Evolutionary conservation across 1,284 basidiomycete species (phyloP).

Genomic region (Moesziomyces parantarcticus): DNA sequence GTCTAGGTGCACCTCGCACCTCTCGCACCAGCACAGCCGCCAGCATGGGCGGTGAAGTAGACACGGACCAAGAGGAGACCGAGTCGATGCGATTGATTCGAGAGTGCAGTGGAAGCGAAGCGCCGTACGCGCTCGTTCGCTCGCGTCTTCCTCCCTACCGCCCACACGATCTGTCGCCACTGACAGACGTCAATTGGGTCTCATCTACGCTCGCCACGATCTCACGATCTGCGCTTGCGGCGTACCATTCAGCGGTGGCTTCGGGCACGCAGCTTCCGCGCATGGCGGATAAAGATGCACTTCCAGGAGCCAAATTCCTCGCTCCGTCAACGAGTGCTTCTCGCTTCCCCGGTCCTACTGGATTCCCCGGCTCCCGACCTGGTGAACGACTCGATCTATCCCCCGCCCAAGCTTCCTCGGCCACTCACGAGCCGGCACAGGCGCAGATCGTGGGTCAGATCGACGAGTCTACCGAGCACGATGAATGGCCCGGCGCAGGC

Average conservation of each 20-base stretch:
- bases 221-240: slow-evolving; percentile 65
- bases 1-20: slow-evolving; percentile 7
- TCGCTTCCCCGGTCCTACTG: slow-evolving; percentile 6
- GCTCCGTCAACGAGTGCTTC: slow-evolving; percentile 2
- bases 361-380: slow-evolving; percentile 24
- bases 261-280: slow-evolving; percentile 6
- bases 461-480: slow-evolving; percentile 1
- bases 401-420: slow-evolving; percentile 18
- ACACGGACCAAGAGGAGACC: neutral
- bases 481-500: slow-evolving; percentile 44
- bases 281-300: slow-evolving; percentile 13
- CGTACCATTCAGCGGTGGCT: slow-evolving; percentile 25
- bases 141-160: slow-evolving; percentile 75
- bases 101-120: slow-evolving; percentile 89
- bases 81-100: slow-evolving; percentile 74
- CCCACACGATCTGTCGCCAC: slow-evolving; percentile 84
- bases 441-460: slow-evolving; percentile 28
- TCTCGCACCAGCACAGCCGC: no score
- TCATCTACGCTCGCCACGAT: slow-evolving; percentile 79
- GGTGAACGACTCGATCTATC: slow-evolving; percentile 36
- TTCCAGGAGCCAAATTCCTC: slow-evolving; percentile 16
- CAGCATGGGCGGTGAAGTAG: neutral
- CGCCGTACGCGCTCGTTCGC: slow-evolving; percentile 79
- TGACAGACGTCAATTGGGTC: slow-evolving; percentile 89
- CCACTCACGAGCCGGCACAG: neutral